Evolutionary conservation across 2,329 filamentous ascomycete genomes (phyloP), one percentile per base, ranked within the genome.

Genomic region (Metarhizium anisopliae): DNA sequence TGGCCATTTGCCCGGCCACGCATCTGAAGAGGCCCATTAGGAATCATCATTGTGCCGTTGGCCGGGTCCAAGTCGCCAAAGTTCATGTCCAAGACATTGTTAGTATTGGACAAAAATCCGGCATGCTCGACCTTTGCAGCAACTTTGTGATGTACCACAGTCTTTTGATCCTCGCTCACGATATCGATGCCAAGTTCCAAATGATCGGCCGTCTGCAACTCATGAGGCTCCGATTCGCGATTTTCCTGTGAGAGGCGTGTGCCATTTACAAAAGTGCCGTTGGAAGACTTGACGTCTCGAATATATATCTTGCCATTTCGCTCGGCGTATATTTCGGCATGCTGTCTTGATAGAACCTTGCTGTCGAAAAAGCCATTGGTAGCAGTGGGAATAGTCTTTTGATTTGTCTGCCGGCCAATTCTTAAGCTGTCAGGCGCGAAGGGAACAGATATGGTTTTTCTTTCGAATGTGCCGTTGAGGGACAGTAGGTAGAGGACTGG

Each of bases 121-220:
- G 94, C 91, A 73, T 96, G 90, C 70, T 99, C 94, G 55, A 99
- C 91, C 68, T 95, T 95, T 55, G 94, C 92, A 20, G 93, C 92
- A 51, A 99, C 94, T 68, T 99, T 99, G 75, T 97, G 94, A 68
- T 99, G 94, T 14, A 99, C 92, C 32, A 99, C 91, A 0, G 92
- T 96, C 74, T 96, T 97, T 70, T 97, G 93, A 68, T 99, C 94
- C 70, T 99, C 94, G 71, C 90, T 96, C 53, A 99, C 93, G 66
- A 99, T 99, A 68, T 99, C 94, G 64, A 99, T 99, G 55, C 94
- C 94, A 40, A 99, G 80, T 68, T 99, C 94, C 54, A 99, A 77
- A 60, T 94, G 90, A 67, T 99, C 94, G 61, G 90, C 86, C 58
- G 93, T 91, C 65, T 92, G 87, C 38, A 99, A 76, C 68, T 97